These are phyloP conservation scores for Vitis cinerea DNA, from an alignment of 164 flowering plant genomes.

Conservation along the genomic window DNA sequence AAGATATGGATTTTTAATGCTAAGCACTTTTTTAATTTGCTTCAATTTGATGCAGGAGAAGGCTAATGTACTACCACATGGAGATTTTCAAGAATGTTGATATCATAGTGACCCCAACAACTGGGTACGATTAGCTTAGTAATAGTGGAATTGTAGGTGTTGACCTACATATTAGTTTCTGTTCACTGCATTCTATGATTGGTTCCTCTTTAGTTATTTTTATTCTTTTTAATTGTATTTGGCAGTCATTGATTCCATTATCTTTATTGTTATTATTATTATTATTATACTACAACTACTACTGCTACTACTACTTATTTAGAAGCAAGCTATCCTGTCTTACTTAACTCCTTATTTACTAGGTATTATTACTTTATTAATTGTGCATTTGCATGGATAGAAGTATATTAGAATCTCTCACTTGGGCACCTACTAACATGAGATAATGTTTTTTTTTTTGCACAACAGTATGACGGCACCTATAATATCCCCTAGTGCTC, in stretches of 20 bases:
- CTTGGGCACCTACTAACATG: background rate
- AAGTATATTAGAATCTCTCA: background rate
- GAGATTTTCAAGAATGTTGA: constrained; percentile 89
- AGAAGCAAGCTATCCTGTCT: background rate
- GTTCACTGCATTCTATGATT: too few species aligned
- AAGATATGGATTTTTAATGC: background rate
- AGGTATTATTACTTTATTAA: background rate
- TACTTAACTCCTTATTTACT: background rate
- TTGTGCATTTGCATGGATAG: background rate
- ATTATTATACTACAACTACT: background rate
- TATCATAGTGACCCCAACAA: constrained; percentile 93
- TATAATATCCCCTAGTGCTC: constrained; percentile 69
- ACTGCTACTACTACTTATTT: background rate
- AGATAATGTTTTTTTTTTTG: constrained; percentile 7
- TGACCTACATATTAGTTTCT: too few species aligned
- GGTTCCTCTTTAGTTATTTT: too few species aligned
- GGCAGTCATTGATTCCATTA: too few species aligned
- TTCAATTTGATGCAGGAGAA: constrained; percentile 54
- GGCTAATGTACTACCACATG: constrained; percentile 86
- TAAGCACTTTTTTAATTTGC: background rate
- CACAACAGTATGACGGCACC: constrained; percentile 90
- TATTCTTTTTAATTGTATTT: too few species aligned
- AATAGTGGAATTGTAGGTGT: background rate
- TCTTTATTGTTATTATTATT: too few species aligned
- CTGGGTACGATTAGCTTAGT: constrained; percentile 59